Percentiles rank a stretch among this genome's conserved stretches.
Evolutionary conservation across 441 rosid species (phyloP).

Genomic region (Bocquillonia castaneifolia): DNA sequence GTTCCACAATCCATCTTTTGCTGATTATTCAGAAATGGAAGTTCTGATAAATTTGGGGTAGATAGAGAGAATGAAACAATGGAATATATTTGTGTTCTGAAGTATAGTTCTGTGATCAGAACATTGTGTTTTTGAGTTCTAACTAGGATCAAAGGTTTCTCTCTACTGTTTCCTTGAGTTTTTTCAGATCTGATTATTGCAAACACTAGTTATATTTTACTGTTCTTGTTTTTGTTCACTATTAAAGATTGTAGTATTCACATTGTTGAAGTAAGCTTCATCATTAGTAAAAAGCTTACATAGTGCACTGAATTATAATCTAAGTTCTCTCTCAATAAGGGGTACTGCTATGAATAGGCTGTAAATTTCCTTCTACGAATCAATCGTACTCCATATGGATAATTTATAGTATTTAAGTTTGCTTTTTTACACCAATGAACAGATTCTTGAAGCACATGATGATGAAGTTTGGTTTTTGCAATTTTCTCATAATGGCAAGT

Average conservation of each 20-base stretch:
- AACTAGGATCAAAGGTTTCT: not conserved
- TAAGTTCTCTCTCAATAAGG: not conserved
- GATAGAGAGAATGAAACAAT: not conserved
- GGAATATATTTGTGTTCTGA: not conserved
- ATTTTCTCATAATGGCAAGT: constrained; percentile 88
- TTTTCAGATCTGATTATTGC: not conserved
- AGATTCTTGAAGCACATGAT: constrained; percentile 71
- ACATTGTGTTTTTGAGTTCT: not conserved
- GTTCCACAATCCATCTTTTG: not conserved
- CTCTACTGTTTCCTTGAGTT: no score
- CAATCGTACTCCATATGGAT: not conserved
- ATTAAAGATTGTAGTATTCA: not conserved
- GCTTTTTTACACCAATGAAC: constrained; percentile 33
- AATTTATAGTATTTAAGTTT: not conserved
- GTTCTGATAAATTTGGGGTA: not conserved
- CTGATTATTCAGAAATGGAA: constrained; percentile 18
- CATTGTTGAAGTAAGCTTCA: not conserved
- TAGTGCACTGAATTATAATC: not conserved
- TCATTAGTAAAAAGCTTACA: not conserved
- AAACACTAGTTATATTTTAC: not conserved
- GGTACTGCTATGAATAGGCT: not conserved
- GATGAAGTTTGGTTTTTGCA: constrained; percentile 95
- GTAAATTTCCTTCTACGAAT: constrained; percentile 7
- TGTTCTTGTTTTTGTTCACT: not conserved
- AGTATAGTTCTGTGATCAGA: not conserved